These are phyloP conservation scores for Ophiocordyceps unilateralis DNA, from an alignment of 2,329 filamentous ascomycete genomes.

Conservation along the genomic window DNA sequence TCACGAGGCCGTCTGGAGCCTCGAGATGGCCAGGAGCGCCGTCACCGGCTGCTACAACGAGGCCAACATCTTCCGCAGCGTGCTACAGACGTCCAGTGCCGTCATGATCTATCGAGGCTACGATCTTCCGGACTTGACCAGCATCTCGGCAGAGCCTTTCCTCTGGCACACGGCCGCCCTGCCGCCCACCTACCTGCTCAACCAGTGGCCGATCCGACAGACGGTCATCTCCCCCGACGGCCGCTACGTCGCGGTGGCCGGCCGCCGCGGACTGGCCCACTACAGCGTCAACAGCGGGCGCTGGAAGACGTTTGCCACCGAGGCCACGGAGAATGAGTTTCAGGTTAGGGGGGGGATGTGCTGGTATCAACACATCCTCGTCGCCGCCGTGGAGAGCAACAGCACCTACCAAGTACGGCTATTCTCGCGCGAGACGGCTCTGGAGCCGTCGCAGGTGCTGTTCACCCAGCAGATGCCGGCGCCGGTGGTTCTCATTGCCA, in stretches of 20 bases:
- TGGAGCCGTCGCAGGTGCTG: constrained; percentile 57
- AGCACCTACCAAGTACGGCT: constrained; percentile 74
- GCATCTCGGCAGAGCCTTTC: constrained; percentile 79
- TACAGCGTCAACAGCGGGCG: constrained; percentile 88
- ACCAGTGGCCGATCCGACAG: constrained; percentile 85
- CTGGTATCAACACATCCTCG: constrained; percentile 91
- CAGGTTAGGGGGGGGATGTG: constrained; percentile 92
- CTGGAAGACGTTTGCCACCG: constrained; percentile 86
- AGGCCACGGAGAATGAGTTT: constrained; percentile 73
- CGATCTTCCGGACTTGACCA: constrained; percentile 75
- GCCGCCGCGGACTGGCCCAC: constrained; percentile 76
- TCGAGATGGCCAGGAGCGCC: constrained; percentile 92
- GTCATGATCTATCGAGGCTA: constrained; percentile 90
- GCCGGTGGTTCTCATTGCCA: constrained; percentile 76
- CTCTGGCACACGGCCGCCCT: constrained; percentile 91
- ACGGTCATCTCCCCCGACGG: constrained; percentile 83
- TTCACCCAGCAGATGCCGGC: constrained; percentile 64
- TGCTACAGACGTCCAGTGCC: constrained; percentile 74
- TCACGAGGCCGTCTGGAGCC: constrained; percentile 65
- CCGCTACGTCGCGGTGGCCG: constrained; percentile 91
- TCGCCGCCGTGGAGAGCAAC: constrained; percentile 80
- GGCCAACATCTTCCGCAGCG: constrained; percentile 74
- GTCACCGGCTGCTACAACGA: constrained; percentile 81
- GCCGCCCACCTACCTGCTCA: constrained; percentile 65
- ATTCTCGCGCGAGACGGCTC: constrained; percentile 69